These are phyloP conservation scores for Chlorella sp. DNA, from an alignment of 139 green algal species.

Conservation along the genomic window DNA sequence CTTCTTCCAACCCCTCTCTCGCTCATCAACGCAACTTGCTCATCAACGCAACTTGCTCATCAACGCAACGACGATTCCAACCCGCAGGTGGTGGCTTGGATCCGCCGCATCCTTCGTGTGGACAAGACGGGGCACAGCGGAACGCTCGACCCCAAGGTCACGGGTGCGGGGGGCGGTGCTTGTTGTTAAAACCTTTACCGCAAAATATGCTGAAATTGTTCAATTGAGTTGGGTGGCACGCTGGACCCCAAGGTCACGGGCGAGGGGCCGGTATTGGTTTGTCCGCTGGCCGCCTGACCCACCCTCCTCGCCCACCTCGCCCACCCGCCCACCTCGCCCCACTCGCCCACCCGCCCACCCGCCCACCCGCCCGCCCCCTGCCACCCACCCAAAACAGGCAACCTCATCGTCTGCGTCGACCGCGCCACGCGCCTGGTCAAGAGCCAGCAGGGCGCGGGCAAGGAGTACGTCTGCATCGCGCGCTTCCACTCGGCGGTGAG, in stretches of 20 bases:
- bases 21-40: no score
- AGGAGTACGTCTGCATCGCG: conserved; percentile 97
- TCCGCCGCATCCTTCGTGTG: conserved; percentile 94
- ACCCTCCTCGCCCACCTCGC: no score
- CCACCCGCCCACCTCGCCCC: no score
- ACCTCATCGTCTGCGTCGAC: conserved; percentile 98
- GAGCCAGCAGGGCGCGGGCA: conserved; percentile 96
- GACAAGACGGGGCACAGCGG: conserved; percentile 98
- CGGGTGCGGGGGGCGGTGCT: neutral
- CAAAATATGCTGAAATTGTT: no score
- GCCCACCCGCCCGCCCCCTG: neutral
- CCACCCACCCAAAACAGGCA: conserved; percentile 63
- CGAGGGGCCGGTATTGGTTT: no score
- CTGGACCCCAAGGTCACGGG: conserved; percentile 30
- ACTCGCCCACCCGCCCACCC: no score
- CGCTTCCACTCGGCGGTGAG: conserved; percentile 69
- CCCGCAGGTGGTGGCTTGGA: conserved; percentile 97
- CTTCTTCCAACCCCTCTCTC: no score
- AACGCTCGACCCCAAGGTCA: conserved; percentile 96
- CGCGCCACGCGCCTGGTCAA: conserved; percentile 98
- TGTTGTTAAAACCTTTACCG: no score
- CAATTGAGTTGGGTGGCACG: no score
- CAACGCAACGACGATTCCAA: no score
- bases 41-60: no score
- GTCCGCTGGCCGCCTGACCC: no score